A percentile compares a stretch with the other conserved stretches of the same genome.
Evolutionary conservation across 768 basidiomycete genomes (phyloP).

Genomic region (Cystofilobasidium ferigula): DNA sequence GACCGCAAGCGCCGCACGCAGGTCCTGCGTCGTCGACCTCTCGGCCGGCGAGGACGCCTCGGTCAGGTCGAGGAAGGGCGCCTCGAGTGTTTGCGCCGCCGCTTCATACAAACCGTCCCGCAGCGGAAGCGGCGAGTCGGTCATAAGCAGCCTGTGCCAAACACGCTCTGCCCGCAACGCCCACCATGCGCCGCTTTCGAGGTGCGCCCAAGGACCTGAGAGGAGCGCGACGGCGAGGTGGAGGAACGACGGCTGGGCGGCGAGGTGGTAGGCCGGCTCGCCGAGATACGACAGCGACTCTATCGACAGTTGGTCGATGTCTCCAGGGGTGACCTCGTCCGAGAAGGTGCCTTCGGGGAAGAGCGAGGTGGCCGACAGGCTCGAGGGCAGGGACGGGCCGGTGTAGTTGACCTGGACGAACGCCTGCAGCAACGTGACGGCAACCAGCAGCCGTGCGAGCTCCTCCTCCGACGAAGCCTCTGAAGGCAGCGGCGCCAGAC

Average conservation of each 20-base stretch:
- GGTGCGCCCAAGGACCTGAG: conserved; percentile 38
- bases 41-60: background rate
- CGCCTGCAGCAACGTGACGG: conserved; percentile 69
- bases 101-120: conserved; percentile 41
- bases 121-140: conserved; percentile 29
- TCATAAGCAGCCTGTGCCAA: conserved; percentile 11
- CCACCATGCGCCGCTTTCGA: conserved; percentile 64
- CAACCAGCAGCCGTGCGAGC: conserved; percentile 41
- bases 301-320: conserved; percentile 56
- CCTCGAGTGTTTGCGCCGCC: conserved; percentile 18
- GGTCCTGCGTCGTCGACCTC: conserved; percentile 47
- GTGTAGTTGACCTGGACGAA: conserved; percentile 96
- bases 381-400: conserved; percentile 61
- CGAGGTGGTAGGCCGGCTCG: conserved; percentile 92
- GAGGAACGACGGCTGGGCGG: conserved; percentile 56
- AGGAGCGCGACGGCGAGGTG: conserved; percentile 60
- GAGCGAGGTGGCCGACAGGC: conserved; percentile 41
- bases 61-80: conserved; percentile 2
- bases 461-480: conserved; percentile 6
- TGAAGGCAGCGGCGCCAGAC: conserved; percentile 32
- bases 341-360: conserved; percentile 31
- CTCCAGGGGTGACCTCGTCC: conserved; percentile 27
- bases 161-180: conserved; percentile 47
- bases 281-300: conserved; percentile 70
- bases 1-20: conserved; percentile 56